Evolutionary conservation across 75 land plant species (phyloP).

Genomic region (Selaginella tamariscina): DNA sequence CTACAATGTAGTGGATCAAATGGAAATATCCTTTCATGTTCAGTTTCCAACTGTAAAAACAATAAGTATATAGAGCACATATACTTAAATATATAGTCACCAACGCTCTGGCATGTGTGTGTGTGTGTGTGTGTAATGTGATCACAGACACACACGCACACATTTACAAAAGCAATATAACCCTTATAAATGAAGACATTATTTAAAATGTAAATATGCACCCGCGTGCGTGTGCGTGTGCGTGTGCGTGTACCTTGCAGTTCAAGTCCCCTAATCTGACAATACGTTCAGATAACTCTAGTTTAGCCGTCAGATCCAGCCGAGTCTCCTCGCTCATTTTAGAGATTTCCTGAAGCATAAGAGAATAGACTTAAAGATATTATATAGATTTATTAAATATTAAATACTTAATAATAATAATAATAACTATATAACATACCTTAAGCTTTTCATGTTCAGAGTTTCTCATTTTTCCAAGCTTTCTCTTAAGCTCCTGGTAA

Average conservation of each 20-base stretch:
- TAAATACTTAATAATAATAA: background rate
- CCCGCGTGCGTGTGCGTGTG: too few species aligned
- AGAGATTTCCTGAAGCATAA: constrained; percentile 19
- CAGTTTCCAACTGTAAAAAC: constrained; percentile 22
- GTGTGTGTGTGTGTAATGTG: too few species aligned
- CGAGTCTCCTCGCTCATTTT: constrained; percentile 20
- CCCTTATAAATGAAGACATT: too few species aligned
- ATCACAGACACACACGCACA: background rate
- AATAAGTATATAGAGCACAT: background rate
- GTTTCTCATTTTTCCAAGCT: constrained; percentile 13
- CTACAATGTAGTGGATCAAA: constrained; percentile 26
- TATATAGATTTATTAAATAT: too few species aligned
- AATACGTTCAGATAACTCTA: constrained; percentile 14
- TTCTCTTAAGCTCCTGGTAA: constrained; percentile 23
- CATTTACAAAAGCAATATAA: background rate
- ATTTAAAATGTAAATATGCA: too few species aligned
- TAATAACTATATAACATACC: constrained; percentile 7
- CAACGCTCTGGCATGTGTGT: background rate
- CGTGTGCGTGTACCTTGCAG: constrained; percentile 19
- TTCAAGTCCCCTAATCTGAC: constrained; percentile 14
- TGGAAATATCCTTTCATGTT: constrained; percentile 27
- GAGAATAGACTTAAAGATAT: too few species aligned
- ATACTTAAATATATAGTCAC: too few species aligned
- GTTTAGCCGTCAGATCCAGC: constrained; percentile 15
- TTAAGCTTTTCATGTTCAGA: constrained; percentile 26